Evolutionary conservation across 2,329 filamentous ascomycete species (phyloP), one percentile per base, ranked within the genome.

Genomic region (Stenocarpella maydis): DNA sequence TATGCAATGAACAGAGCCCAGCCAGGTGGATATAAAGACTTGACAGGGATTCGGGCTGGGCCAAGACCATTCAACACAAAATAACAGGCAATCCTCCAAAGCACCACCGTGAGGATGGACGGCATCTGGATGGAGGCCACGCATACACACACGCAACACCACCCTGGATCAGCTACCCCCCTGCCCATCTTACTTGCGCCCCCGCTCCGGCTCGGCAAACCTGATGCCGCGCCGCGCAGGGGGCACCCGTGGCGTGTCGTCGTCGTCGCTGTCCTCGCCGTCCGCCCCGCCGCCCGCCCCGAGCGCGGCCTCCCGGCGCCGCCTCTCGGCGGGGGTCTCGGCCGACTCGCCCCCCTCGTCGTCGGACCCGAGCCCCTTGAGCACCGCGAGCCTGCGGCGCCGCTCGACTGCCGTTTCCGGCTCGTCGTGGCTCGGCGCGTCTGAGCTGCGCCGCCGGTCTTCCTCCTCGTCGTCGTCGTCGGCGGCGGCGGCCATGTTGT

Each of bases 251-350:
- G 84, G 83, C 31, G 82, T 85, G 71, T 88, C 86, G 70, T 89
- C 88, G 28, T 90, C 89, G 41, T 90, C 85, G 68, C 83, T 87
- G 67, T 84, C 83, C 54, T 82, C 84, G 21, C 82, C 82, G 0
- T 78, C 84, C n/a, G 81, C 82, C 0, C 78, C 64, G 14, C 43
- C 50, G 6, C 52, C 63, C 4, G 10, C 34, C 3, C 39, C 92
- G 1, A 95, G 81, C 1, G 92, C 93, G 1, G 92, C 92, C 74
- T 94, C 89, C 74, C 93, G 87, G 65, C 93, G 84, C 49, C 91
- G 86, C 68, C 91, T 85, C 78, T 95, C 93, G 0, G 92, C 92
- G 0, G 91, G 90, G 0, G 92, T 94, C 80, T 95, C 92, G 41
- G 81, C 84, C 41, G 82, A 83, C n/a, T 84, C 82, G 2, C 74